Percentiles rank a stretch among this genome's conserved stretches.
phyloP scores from a whole-genome alignment of 1,284 basidiomycete genomes.

The Tilletia walkeri region DNA sequence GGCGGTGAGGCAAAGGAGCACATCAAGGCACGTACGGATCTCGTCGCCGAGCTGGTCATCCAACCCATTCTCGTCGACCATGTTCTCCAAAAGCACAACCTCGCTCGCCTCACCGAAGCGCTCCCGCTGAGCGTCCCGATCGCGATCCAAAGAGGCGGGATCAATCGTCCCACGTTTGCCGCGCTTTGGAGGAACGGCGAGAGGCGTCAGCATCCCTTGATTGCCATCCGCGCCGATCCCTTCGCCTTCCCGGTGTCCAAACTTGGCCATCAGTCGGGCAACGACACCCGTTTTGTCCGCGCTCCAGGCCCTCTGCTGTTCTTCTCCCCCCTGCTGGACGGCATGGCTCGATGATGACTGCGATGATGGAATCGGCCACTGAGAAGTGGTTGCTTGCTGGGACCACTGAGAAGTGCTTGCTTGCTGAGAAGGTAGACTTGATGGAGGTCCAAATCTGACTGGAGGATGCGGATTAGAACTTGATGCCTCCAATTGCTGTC shows the following conservation, averaged over 20 bases:
- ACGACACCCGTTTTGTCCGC: slow-evolving; percentile 33
- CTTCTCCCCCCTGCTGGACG: no score
- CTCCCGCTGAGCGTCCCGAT: neutral
- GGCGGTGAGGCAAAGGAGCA: slow-evolving; percentile 5
- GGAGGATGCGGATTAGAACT: no score
- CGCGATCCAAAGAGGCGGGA: neutral
- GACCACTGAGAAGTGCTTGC: no score
- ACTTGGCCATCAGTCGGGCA: slow-evolving; percentile 37
- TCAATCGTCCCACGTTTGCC: neutral
- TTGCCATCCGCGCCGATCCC: slow-evolving; percentile 47
- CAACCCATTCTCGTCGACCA: slow-evolving; percentile 21
- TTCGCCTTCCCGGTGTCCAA: slow-evolving; percentile 43
- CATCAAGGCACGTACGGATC: slow-evolving; percentile 25
- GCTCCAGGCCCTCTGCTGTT: neutral
- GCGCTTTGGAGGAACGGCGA: slow-evolving; percentile 24
- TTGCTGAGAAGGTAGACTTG: no score
- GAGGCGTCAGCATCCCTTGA: slow-evolving; percentile 38
- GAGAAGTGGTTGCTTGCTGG: neutral
- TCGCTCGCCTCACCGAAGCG: slow-evolving; percentile 28
- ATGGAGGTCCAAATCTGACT: no score
- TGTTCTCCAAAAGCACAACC: slow-evolving; percentile 29
- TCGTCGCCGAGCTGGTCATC: slow-evolving; percentile 28
- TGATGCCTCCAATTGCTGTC: no score
- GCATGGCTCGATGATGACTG: neutral
- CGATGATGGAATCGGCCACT: neutral